Conservation (phyloP, 768 basidiomycete species). For the Suillus cothurnatus region DNA sequence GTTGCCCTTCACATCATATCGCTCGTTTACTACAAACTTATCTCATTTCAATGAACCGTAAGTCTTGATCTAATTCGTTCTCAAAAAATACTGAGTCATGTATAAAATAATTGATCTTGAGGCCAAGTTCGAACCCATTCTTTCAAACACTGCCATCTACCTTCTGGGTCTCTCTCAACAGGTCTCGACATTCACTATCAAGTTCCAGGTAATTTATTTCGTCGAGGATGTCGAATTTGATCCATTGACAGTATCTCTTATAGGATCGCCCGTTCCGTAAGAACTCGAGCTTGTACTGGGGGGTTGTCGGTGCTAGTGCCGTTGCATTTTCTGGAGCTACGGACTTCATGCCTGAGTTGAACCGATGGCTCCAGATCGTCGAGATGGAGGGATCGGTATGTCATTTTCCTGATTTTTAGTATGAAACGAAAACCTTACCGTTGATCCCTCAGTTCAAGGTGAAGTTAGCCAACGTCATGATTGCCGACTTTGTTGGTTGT, state of each 20-base stretch:
- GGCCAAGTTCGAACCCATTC: constrained; percentile 92
- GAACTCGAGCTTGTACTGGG: constrained; percentile 92
- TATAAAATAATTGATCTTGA: constrained; percentile 83
- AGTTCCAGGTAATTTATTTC: constrained; percentile 71
- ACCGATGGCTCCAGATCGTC: constrained; percentile 95
- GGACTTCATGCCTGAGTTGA: constrained; percentile 93
- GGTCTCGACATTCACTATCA: constrained; percentile 98
- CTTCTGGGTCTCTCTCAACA: constrained; percentile 95
- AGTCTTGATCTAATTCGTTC: constrained; percentile 33
- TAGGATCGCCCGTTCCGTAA: constrained; percentile 97
- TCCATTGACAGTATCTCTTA: background rate
- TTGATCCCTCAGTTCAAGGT: constrained; percentile 71
- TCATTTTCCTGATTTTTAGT: constrained; percentile 18
- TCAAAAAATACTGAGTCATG: constrained; percentile 11
- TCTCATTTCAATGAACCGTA: constrained; percentile 78
- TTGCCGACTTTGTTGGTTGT: constrained; percentile 86
- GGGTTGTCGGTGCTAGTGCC: constrained; percentile 82
- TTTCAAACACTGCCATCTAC: constrained; percentile 97
- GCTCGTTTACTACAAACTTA: constrained; percentile 85
- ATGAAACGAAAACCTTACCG: background rate
- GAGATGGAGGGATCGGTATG: constrained; percentile 80
- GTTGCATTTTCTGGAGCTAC: constrained; percentile 95
- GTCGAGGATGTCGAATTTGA: background rate
- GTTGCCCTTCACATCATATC: constrained; percentile 88
- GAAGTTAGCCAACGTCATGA: constrained; percentile 77